Evolutionary conservation across 495 filamentous ascomycete species (phyloP), one percentile per base, ranked within the genome.

Genomic region (Tuber magnatum): DNA sequence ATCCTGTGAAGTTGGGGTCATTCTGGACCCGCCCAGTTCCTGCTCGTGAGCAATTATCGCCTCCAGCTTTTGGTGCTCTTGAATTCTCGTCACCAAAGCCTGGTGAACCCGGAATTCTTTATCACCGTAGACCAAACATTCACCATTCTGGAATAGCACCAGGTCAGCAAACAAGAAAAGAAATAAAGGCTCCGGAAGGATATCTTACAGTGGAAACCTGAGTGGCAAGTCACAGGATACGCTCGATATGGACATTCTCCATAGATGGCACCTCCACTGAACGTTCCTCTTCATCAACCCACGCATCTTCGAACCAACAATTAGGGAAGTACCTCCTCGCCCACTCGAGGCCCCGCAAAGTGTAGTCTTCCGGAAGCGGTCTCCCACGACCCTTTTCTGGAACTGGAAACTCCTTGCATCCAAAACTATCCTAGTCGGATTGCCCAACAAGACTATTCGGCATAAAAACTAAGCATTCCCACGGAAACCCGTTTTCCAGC

Each of bases 311-410:
- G 80, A 97, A 97, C 86, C 91, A 97, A 2, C 85, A 82, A 0
- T 85, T 77, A 0, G 92, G 92, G 73, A 90, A 95, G 74, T 93
- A 92, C 16, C 84, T 81, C 65, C 89, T 86, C 6, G 87, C 88
- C 89, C 91, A 97, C 4, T 90, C 80, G 32, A 94, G 87, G 0
- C 94, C 95, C 8, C 91, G 88, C 73, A 97, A 89, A 0, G 90
- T 85, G 75, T 89, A 97, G 77, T 99, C 95, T 77, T 97, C 95
- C 0, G 93, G 90, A 0, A 97, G 82, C 7, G 93, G 93, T 28
- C 88, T 85, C 12, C 80, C 84, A 14, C 72, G 69, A 22, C 85
- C 87, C 65, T 89, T 87, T 3, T 89, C 85, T 9, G 86, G 81
- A 69, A 81, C 76, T 0, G 88, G 90, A 69, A 92, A 91, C 0